Base-by-base conservation (phyloP, 257 asterid species). In the Lantana camara region DNA sequence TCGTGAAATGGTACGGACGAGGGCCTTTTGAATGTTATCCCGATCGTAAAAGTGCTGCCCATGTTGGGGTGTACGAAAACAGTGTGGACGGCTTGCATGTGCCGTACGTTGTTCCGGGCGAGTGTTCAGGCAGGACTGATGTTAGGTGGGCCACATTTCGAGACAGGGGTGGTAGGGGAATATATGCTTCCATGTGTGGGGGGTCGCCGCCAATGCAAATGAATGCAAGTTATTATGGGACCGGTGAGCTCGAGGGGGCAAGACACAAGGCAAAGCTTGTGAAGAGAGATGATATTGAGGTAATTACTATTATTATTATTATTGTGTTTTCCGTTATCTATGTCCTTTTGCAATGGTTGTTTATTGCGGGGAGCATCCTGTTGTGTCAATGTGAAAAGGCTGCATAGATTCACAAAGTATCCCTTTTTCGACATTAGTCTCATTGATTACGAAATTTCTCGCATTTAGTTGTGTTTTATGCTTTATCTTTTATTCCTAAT, bases 11-110 rank as follows among this genome's bases (percentile, higher is more conserved):
- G 89, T 85, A 79, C 12, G 92, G 89, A 21, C 73, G 82, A 22
- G 92, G 92, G 5, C 92, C 89, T 19, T 85, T 82, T 45, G 92
- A 85, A 76, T 85, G 89, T 64, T 85, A 85, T 57, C 89, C 92
- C 8, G 92, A 85, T 69, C 80, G 92, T 9, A 80, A 82, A 76
- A 68, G 79, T 58, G 88, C 86, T 46, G 89, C 92, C 32, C 86
- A 77, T 60, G 72, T 85, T 45, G 79, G 92, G 45, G 60, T 74
- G 9, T 75, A 82, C 46, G 82, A 82, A 68, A 64, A 68, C 57
- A 51, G 71, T 12, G 89, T 85, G 54, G 76, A 71, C 9, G 78
- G 74, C 70, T 57, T 85, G 92, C 86, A 85, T 38, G 89, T 82
- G 63, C 92, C 89, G 10, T 85, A 82, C 65, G 79, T 80, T 65